Evolutionary conservation across 2,329 filamentous ascomycete genomes (phyloP).

Genomic region (Sclerotinia sclerotiorum): DNA sequence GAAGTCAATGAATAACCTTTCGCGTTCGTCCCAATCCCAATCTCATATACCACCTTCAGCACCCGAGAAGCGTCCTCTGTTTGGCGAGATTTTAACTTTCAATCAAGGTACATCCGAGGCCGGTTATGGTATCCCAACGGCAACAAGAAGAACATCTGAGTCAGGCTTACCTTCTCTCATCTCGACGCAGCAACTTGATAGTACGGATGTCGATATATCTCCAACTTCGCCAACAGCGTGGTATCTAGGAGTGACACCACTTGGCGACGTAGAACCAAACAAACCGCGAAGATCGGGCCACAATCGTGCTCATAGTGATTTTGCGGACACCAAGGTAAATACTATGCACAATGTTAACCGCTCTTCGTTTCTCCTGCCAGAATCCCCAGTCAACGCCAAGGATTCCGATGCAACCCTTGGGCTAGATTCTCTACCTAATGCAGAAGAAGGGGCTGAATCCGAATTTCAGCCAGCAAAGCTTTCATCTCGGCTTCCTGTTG

Average conservation of each 20-base stretch:
- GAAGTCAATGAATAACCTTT: conserved; percentile 48
- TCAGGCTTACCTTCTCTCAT: conserved; percentile 59
- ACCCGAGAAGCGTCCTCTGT: conserved; percentile 57
- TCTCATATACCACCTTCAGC: conserved; percentile 34
- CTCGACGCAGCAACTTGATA: conserved; percentile 50
- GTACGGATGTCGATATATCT: conserved; percentile 56
- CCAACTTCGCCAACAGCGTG: conserved; percentile 66
- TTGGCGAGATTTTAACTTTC: conserved; percentile 71
- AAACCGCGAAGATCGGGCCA: conserved; percentile 44
- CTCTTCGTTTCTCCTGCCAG: conserved; percentile 18
- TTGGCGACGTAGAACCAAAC: conserved; percentile 43
- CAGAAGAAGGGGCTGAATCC: not conserved
- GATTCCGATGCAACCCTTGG: not conserved
- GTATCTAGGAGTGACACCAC: conserved; percentile 52
- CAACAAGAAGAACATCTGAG: conserved; percentile 66
- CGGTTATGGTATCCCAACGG: conserved; percentile 59
- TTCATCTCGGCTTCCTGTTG: conserved; percentile 35
- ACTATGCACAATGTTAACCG: conserved; percentile 29
- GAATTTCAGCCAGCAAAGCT: conserved; percentile 21
- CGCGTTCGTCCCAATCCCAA: conserved; percentile 38
- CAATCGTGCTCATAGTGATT: conserved; percentile 60
- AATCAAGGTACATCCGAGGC: conserved; percentile 52
- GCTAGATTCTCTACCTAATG: not conserved
- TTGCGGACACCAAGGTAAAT: conserved; percentile 43
- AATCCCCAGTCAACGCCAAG: conserved; percentile 11